Conservation (phyloP, 192 early-diverging fungal genomes). For the Coemansia pectinata region DNA sequence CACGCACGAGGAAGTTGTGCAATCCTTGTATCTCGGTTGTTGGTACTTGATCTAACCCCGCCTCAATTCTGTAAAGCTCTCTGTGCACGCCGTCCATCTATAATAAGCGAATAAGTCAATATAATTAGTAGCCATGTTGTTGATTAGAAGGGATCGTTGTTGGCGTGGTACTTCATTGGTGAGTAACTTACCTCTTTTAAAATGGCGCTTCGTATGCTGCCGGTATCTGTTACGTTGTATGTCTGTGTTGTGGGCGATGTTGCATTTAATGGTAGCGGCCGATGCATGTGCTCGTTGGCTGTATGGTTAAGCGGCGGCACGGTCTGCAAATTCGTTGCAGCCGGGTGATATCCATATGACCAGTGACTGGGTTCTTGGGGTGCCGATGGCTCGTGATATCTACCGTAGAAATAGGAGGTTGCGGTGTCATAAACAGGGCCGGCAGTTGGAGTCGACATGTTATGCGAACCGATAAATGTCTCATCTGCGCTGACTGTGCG, state of each 20-base stretch:
- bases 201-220: neutral
- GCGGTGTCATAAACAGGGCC: neutral
- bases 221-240: neutral
- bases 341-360: neutral
- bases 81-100: slow-evolving; percentile 6
- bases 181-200: neutral
- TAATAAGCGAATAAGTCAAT: neutral
- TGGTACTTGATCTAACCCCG: neutral
- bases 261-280: neutral
- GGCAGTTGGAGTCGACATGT: neutral
- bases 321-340: neutral
- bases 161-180: neutral
- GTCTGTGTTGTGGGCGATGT: neutral
- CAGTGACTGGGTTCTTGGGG: neutral
- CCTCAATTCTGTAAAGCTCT: slow-evolving; percentile 11
- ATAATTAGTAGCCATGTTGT: neutral
- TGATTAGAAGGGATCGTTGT: neutral
- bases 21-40: neutral
- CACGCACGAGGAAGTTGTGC: slow-evolving; percentile 7
- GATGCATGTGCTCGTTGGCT: neutral
- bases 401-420: neutral
- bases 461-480: neutral
- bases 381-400: neutral
- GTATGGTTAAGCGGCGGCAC: neutral
- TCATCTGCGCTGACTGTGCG: neutral